These are phyloP conservation scores for Periconia sp. DNA, from an alignment of 2,329 filamentous ascomycete genomes.

Conservation along the genomic window DNA sequence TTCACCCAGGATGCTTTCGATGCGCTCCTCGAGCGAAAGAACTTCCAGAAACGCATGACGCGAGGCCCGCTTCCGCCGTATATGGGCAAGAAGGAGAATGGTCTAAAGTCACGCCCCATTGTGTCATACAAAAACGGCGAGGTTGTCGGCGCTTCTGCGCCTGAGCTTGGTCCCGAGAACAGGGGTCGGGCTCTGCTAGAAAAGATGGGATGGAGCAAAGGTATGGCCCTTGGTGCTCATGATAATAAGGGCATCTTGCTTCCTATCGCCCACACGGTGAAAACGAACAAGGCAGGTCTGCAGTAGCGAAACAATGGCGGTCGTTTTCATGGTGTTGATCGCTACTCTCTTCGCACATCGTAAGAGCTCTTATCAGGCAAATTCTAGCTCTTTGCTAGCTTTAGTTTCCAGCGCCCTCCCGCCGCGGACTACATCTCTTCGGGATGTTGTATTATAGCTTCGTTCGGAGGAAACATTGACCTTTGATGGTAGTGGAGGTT, in stretches of 20 bases:
- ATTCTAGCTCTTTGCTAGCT: no score
- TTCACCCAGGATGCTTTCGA: constrained; percentile 64
- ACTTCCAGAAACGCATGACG: constrained; percentile 49
- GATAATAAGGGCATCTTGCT: constrained; percentile 89
- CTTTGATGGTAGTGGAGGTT: no score
- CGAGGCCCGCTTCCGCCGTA: constrained; percentile 7
- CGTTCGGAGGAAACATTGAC: no score
- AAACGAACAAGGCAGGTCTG: constrained; percentile 82
- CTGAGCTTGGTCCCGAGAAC: constrained; percentile 82
- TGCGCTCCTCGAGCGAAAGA: constrained; percentile 54
- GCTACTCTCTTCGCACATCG: not conserved
- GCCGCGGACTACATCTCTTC: no score
- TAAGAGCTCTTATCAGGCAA: no score
- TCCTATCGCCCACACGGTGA: constrained; percentile 86
- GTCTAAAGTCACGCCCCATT: constrained; percentile 18
- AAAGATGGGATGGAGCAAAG: constrained; percentile 95
- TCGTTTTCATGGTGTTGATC: not conserved
- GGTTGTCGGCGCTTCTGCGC: constrained; percentile 81
- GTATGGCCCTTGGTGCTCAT: constrained; percentile 78
- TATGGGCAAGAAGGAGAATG: constrained; percentile 2
- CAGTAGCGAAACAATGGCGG: constrained; percentile 18
- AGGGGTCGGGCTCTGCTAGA: constrained; percentile 86
- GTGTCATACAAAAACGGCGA: constrained; percentile 78
- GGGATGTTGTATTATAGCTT: no score
- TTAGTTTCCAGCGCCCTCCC: no score